Conservation (phyloP, 345 rosid species). For the Citrus trifoliata region DNA sequence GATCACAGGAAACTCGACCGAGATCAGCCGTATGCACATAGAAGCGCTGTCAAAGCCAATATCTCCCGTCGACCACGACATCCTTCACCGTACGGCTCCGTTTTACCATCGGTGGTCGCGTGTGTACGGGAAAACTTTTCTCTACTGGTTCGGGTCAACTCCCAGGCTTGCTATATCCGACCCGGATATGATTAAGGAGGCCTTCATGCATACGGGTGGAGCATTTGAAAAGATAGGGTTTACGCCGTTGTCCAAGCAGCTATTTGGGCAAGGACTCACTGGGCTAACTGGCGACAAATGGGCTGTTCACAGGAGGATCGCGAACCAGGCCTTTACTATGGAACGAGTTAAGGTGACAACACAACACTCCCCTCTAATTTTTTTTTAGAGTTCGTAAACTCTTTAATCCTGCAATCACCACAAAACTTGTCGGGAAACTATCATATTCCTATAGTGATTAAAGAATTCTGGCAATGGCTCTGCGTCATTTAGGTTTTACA, state of each 20-base stretch:
- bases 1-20: constrained; percentile 58
- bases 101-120: constrained; percentile 58
- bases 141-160: constrained; percentile 75
- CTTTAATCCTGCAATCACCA: no score
- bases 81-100: constrained; percentile 48
- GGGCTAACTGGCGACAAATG: constrained; percentile 64
- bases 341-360: constrained; percentile 73
- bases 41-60: constrained; percentile 48
- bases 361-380: not conserved
- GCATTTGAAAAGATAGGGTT: constrained; percentile 33
- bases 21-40: constrained; percentile 35
- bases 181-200: constrained; percentile 58
- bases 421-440: no score
- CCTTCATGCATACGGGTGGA: constrained; percentile 38
- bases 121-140: constrained; percentile 52
- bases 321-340: constrained; percentile 57
- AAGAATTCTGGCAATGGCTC: no score
- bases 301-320: constrained; percentile 64
- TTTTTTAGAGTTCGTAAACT: no score
- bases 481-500: no score
- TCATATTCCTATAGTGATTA: no score
- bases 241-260: constrained; percentile 56
- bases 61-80: constrained; percentile 29
- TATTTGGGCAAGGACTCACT: constrained; percentile 67
- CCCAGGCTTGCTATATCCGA: constrained; percentile 67